phyloP scores from a whole-genome alignment of 192 early-diverging fungal species.

The Globomyces pollinis-pini region DNA sequence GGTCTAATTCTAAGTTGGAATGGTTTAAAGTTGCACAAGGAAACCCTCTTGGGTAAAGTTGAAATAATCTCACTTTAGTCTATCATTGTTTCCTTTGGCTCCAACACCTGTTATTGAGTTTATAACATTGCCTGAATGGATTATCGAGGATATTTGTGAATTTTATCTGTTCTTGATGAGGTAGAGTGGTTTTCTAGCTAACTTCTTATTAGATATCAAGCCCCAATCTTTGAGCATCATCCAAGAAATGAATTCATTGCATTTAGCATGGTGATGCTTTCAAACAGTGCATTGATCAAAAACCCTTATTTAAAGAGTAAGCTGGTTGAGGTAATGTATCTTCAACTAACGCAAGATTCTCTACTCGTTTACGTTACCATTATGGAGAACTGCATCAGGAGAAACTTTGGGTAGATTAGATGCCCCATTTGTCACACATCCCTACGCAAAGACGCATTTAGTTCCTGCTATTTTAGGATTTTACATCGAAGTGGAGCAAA shows the following conservation, averaged over 20 bases:
- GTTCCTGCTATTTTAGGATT: conserved; percentile 79
- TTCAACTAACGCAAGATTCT: conserved; percentile 58
- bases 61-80: neutral
- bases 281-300: conserved; percentile 70
- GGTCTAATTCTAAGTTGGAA: conserved; percentile 33
- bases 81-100: conserved; percentile 41
- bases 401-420: conserved; percentile 32
- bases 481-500: conserved; percentile 95
- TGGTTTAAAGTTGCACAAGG: conserved; percentile 32
- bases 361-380: conserved; percentile 71
- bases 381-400: conserved; percentile 36
- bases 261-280: conserved; percentile 75
- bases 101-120: conserved; percentile 52
- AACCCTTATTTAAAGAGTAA: conserved; percentile 95
- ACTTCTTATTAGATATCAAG: conserved; percentile 44
- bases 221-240: conserved; percentile 32
- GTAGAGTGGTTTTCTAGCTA: no score
- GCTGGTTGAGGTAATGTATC: conserved; percentile 75
- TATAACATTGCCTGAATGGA: conserved; percentile 83
- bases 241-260: conserved; percentile 41
- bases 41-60: conserved; percentile 13
- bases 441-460: conserved; percentile 64
- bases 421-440: conserved; percentile 60
- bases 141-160: conserved; percentile 83
- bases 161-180: conserved; percentile 64